Evolutionary conservation across 2,329 filamentous ascomycete species (phyloP), one percentile per base, ranked within the genome.

Genomic region (Fusarium sp.): DNA sequence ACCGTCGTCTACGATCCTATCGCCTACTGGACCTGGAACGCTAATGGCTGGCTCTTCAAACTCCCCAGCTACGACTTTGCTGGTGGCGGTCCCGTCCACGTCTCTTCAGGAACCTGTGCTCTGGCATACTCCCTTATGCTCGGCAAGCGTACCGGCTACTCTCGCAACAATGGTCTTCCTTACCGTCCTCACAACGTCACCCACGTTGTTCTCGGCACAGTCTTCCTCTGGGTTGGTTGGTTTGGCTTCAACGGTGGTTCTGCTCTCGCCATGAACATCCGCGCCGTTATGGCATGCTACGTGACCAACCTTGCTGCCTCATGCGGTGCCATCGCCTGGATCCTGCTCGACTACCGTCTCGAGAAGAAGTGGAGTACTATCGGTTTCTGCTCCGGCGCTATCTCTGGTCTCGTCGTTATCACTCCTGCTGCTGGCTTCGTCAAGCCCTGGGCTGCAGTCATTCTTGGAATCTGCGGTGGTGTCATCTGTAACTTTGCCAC

Each of bases 231-330:
- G 94, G 92, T 97, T 44, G 94, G 94, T 61, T 98, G 94, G 94
- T 96, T 97, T 78, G 94, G 94, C 48, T 98, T 98, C 88, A 98
- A 97, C 80, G 94, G 93, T 55, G 94, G 94, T 66, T 88, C 91
- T 6, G 94, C 93, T 4, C 85, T 97, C 42, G 86, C 88, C 62
- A 92, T 93, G 69, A 97, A 96, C 82, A 83, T 97, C 73, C 92
- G 94, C 63, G 92, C 94, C 55, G 85, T 97, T 78, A 95, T 97
- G 92, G 94, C 94, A 55, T 92, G 92, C 74, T 88, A 96, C 49
- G 92, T 95, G 67, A 97, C 94, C 62, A 95, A 97, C 80, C 84
- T 97, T 23, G 91, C 94, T 44, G 94, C 94, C 21, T 93, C 89
- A 37, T 88, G 93, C 26, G 94, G 91, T 57, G 93, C 91, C 62